Percentiles rank a stretch among this genome's conserved stretches.
Evolutionary conservation across 148 eudicot species (phyloP).

Genomic region (Rhododendron ferrugineum): DNA sequence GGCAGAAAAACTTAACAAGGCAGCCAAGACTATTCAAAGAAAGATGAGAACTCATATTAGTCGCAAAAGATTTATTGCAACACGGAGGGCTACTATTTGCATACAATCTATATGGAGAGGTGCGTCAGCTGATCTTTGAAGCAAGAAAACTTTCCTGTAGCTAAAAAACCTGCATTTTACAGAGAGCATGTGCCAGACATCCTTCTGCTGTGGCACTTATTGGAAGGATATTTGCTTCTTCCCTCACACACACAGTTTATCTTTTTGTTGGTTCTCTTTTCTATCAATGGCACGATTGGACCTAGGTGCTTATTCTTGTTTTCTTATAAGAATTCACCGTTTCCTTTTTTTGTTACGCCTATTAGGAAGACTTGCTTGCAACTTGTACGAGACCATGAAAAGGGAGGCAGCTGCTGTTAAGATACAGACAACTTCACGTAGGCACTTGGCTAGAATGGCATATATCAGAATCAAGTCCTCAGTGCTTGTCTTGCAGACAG

Average conservation of each 20-base stretch:
- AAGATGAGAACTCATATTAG: conserved; percentile 58
- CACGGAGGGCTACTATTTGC: conserved; percentile 46
- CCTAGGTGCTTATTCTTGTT: background rate
- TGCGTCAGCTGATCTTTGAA: conserved; percentile 27
- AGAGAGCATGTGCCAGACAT: background rate
- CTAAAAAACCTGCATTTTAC: background rate
- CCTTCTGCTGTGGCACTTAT: background rate
- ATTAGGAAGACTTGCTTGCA: conserved; percentile 69
- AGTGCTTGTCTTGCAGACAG: conserved; percentile 61
- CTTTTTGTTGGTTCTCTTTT: background rate
- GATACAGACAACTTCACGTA: conserved; percentile 63
- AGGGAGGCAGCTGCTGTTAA: conserved; percentile 66
- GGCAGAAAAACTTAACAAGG: conserved; percentile 60
- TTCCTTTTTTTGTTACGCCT: conserved; percentile 16
- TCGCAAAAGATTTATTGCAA: conserved; percentile 51
- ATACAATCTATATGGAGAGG: conserved; percentile 74
- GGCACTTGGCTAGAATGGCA: conserved; percentile 55
- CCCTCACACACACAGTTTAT: background rate
- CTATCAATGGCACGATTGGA: background rate
- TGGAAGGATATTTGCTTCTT: background rate
- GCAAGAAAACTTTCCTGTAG: conserved; percentile 8
- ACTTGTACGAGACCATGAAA: conserved; percentile 49
- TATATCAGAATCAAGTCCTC: conserved; percentile 41
- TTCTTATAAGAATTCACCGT: background rate
- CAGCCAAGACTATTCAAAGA: conserved; percentile 74